phyloP scores from a whole-genome alignment of 2,329 filamentous ascomycete species.

The Penicillium griseofulvum region DNA sequence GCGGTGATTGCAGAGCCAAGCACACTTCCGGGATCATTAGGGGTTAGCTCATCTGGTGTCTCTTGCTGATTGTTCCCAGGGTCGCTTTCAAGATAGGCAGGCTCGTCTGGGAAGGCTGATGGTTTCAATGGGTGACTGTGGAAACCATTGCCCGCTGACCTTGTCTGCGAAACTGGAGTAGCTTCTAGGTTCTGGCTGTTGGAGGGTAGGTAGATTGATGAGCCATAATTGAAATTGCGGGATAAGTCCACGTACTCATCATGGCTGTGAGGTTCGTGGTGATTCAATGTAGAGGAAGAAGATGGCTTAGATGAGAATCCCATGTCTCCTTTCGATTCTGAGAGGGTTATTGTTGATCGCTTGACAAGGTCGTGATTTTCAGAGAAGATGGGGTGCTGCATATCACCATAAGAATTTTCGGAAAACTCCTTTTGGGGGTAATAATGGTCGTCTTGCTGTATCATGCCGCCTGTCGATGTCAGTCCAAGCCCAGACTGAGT shows the following conservation, averaged over 20 bases:
- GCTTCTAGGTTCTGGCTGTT: constrained; percentile 2
- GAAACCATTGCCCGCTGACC: constrained; percentile 1
- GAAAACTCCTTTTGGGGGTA: constrained; percentile 7
- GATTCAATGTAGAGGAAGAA: constrained; percentile 21
- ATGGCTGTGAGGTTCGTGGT: constrained; percentile 10
- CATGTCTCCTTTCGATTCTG: constrained; percentile 16
- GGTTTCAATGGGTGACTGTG: neutral
- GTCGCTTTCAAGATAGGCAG: neutral
- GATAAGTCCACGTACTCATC: constrained; percentile 10
- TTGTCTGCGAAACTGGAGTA: constrained; percentile 3
- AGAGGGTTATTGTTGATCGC: constrained; percentile 21
- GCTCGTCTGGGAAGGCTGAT: neutral
- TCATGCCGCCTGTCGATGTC: neutral
- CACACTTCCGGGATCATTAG: neutral
- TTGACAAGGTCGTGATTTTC: constrained; percentile 16
- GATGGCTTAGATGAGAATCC: constrained; percentile 19
- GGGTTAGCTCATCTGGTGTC: neutral
- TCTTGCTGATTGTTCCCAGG: neutral
- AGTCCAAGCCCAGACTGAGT: neutral
- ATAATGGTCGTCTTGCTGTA: neutral
- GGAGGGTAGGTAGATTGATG: constrained; percentile 2
- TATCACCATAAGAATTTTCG: neutral
- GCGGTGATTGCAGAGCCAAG: neutral
- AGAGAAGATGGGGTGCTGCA: constrained; percentile 11
- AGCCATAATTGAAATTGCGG: neutral